phyloP scores from a whole-genome alignment of 345 rosid genomes.

The Eucalyptus curtisii region DNA sequence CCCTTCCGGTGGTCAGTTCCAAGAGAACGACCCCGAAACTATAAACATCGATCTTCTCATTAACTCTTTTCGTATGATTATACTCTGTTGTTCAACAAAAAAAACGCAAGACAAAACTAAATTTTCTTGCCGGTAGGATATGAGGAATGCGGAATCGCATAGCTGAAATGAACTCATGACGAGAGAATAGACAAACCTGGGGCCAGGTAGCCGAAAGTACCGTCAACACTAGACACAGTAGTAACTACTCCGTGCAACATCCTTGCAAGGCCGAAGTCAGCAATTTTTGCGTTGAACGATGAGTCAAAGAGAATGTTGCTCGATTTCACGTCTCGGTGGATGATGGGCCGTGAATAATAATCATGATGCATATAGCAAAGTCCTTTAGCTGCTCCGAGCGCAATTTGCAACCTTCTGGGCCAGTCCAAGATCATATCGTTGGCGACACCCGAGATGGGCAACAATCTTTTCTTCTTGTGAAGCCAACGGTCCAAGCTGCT shows the following conservation, averaged over 20 bases:
- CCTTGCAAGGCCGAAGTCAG: conserved; percentile 61
- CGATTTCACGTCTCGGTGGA: neutral
- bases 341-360: neutral
- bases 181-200: conserved; percentile 8
- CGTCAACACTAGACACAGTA: conserved; percentile 38
- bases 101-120: neutral
- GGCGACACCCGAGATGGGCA: neutral
- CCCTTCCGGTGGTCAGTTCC: neutral
- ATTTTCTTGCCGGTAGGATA: neutral
- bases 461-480: neutral
- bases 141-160: rapidly evolving
- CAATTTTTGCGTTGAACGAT: conserved; percentile 36
- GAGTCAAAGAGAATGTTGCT: conserved; percentile 16
- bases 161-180: neutral
- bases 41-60: conserved; percentile 45
- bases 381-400: neutral
- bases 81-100: neutral
- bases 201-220: conserved; percentile 50
- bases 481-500: conserved; percentile 44
- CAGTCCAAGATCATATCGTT: conserved; percentile 1
- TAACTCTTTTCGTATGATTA: conserved; percentile 23
- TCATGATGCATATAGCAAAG: neutral
- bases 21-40: conserved; percentile 21
- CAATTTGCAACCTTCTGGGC: neutral
- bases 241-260: conserved; percentile 24